These are phyloP conservation scores for Porcisia deanei DNA, from an alignment of 208 protist genomes.

Conservation along the genomic window DNA sequence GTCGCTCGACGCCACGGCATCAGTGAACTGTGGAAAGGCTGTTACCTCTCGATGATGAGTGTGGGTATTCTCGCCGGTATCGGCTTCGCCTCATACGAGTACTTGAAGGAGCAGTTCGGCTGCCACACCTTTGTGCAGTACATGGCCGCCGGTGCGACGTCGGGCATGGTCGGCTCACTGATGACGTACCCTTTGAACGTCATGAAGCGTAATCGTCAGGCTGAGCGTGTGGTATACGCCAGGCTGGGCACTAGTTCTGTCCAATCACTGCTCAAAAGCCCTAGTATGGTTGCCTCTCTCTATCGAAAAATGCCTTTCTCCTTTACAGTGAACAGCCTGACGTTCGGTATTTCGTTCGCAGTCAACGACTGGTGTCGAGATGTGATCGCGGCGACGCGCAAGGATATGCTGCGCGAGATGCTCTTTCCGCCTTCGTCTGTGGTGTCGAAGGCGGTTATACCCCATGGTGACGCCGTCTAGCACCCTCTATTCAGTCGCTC, in stretches of 20 bases:
- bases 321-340: conserved; percentile 67
- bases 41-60: conserved; percentile 87
- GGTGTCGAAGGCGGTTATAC: not conserved
- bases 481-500: not conserved
- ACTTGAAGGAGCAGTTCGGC: conserved; percentile 68
- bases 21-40: conserved; percentile 72
- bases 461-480: not conserved
- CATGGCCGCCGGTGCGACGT: conserved; percentile 63
- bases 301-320: conserved; percentile 79
- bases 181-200: conserved; percentile 90
- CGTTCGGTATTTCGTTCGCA: conserved; percentile 81
- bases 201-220: conserved; percentile 82
- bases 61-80: conserved; percentile 87
- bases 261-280: conserved; percentile 47
- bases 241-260: conserved; percentile 34
- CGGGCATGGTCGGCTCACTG: conserved; percentile 74
- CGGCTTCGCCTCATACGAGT: conserved; percentile 91
- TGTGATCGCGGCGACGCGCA: conserved; percentile 44
- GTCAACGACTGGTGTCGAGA: conserved; percentile 82
- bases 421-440: conserved; percentile 29
- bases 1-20: conserved; percentile 60
- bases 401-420: conserved; percentile 73
- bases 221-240: conserved; percentile 56
- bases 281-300: conserved; percentile 50
- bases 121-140: conserved; percentile 71